Base-by-base conservation (phyloP, 345 rosid species). In the Corchorus olitorius region DNA sequence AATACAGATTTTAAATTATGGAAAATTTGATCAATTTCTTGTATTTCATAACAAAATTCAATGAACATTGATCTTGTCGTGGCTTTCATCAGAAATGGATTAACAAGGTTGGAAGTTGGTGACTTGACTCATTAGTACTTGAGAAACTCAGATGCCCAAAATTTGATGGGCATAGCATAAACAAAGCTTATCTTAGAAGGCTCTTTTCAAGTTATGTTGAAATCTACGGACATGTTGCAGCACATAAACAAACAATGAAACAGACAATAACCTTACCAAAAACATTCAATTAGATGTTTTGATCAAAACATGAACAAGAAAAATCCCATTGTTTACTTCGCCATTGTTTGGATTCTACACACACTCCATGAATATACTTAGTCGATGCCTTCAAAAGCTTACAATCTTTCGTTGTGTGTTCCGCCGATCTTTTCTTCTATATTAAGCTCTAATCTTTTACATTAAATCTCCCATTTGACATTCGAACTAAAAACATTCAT, bases 341-440 rank as follows among this genome's bases (percentile, higher is more conserved):
- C 56, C 81, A 37, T 0, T 58, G 13, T 39, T 65, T 35, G 52
- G 35, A 75, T 52, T 14, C 65, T 56, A 75, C 63, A 43, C 3
- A 54, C 58, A 8, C 43, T 76, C 75, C 72, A 41, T 16, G 64
- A 50, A 27, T 75, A 43, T 0, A 27, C 81, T 3, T 52, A 63
- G 80, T 64, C 80, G 75, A 82, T 80, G 79, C 65, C 48, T 75
- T 43, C 81, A 83, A 72, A 83, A 72, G 45, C 35, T 12, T 12
- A 22, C 33, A 4, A 15, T 22, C 0, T 15, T 35, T 39, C 70
- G 55, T 86, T 60, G 82, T 60, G 12, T 70, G 52, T 70, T 78
- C 79, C 84, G 81, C 73, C 22, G 11, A 2, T 9, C 45, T 11
- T 8, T 68, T 48, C 61, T 13, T 10, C 41, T 66, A 56, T 73